phyloP scores from a whole-genome alignment of 441 rosid species.

The Melastoma candidum region DNA sequence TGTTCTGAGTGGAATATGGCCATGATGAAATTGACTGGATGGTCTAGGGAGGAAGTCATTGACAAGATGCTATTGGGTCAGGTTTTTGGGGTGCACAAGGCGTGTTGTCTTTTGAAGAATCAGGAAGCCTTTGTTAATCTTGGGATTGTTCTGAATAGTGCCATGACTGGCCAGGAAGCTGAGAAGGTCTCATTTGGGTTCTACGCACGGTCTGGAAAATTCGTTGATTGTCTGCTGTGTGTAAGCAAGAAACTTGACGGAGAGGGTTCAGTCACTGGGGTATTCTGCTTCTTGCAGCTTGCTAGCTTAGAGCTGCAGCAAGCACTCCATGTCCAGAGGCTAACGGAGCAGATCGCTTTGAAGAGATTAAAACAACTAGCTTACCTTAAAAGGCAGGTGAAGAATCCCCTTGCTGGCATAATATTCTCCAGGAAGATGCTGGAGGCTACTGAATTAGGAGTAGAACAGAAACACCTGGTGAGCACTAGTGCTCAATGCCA shows the following conservation, averaged over 20 bases:
- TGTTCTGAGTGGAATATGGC: slow-evolving; percentile 96
- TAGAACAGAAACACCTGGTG: slow-evolving; percentile 58
- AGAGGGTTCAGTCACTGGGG: slow-evolving; percentile 69
- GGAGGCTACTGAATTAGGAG: slow-evolving; percentile 59
- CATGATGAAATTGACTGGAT: slow-evolving; percentile 71
- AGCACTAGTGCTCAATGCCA: slow-evolving; percentile 74
- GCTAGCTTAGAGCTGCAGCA: slow-evolving; percentile 86
- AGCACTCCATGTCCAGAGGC: slow-evolving; percentile 76
- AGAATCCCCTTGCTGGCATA: slow-evolving; percentile 73
- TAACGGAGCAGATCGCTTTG: slow-evolving; percentile 70
- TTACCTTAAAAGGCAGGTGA: slow-evolving; percentile 70
- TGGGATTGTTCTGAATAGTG: slow-evolving; percentile 63
- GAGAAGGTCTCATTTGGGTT: slow-evolving; percentile 77
- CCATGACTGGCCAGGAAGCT: slow-evolving; percentile 56
- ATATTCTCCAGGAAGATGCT: slow-evolving; percentile 60
- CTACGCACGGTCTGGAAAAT: slow-evolving; percentile 52
- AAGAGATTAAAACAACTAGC: slow-evolving; percentile 63
- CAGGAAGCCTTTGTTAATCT: slow-evolving; percentile 78
- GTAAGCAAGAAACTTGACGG: slow-evolving; percentile 73
- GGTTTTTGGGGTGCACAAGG: slow-evolving; percentile 64
- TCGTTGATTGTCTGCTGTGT: slow-evolving; percentile 73
- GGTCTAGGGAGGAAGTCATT: slow-evolving; percentile 74
- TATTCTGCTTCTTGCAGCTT: slow-evolving; percentile 91
- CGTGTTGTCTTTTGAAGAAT: slow-evolving; percentile 74
- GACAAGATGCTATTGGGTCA: slow-evolving; percentile 88